A percentile compares a stretch with the other conserved stretches of the same genome.
Evolutionary conservation across 2,329 filamentous ascomycete species (phyloP).

Genomic region (Fusarium ambrosium): DNA sequence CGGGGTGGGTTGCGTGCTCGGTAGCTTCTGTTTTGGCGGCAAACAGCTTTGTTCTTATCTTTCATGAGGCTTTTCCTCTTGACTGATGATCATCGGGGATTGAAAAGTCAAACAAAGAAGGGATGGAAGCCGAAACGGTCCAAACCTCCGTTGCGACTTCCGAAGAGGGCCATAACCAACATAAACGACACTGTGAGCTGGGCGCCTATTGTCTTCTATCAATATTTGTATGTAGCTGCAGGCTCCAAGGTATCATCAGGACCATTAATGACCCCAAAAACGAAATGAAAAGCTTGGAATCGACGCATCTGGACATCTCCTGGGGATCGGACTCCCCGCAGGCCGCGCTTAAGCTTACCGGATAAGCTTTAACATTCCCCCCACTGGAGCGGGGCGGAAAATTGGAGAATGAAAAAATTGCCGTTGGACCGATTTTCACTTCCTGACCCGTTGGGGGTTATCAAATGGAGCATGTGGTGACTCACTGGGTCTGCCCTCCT

Average conservation of each 20-base stretch:
- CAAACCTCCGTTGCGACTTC: background rate
- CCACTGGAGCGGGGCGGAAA: background rate
- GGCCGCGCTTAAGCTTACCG: slow-evolving; percentile 3
- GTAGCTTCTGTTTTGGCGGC: background rate
- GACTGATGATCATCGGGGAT: background rate
- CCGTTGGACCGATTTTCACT: background rate
- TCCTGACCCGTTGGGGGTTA: background rate
- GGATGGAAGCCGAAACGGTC: background rate
- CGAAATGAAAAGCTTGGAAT: background rate
- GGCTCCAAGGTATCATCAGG: background rate
- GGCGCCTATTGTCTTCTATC: background rate
- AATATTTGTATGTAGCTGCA: fast-evolving
- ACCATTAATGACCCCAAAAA: background rate
- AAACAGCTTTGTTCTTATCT: background rate
- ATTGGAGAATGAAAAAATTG: background rate
- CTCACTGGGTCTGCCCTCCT: background rate
- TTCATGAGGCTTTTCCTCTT: background rate
- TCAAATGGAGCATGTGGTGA: background rate
- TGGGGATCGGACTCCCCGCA: background rate
- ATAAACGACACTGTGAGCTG: background rate
- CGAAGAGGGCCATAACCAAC: background rate
- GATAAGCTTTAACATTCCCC: background rate
- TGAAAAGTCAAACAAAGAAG: background rate
- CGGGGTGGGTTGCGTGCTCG: background rate
- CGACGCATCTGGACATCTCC: background rate